Percentiles rank a stretch among this genome's conserved stretches.
phyloP scores from a whole-genome alignment of 192 early-diverging fungal genomes.

The Podila epigama region DNA sequence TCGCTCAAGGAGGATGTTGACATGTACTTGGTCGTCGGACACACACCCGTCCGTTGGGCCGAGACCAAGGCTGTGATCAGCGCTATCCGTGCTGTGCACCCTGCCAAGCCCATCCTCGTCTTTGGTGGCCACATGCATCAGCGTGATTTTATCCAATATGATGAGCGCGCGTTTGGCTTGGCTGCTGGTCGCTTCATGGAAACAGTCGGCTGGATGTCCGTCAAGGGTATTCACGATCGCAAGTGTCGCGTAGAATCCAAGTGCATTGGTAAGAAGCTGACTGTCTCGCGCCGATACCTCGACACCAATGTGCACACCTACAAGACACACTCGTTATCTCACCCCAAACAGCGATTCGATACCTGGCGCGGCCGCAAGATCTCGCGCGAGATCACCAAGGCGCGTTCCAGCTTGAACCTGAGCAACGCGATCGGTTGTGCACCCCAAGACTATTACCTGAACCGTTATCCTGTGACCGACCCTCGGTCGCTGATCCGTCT shows the following conservation, averaged over 20 bases:
- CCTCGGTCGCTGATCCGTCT: conserved; percentile 45
- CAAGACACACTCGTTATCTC: conserved; percentile 55
- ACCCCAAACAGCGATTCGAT: conserved; percentile 28
- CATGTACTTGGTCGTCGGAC: conserved; percentile 59
- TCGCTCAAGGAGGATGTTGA: conserved; percentile 54
- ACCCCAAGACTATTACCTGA: conserved; percentile 62
- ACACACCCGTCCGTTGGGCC: conserved; percentile 51
- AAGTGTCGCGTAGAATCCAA: conserved; percentile 26
- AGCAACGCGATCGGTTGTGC: conserved; percentile 51
- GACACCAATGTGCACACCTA: conserved; percentile 60
- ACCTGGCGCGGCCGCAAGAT: conserved; percentile 53
- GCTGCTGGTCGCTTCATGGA: conserved; percentile 63
- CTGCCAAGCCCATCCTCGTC: conserved; percentile 57
- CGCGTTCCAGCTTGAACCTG: conserved; percentile 37
- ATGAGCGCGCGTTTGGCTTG: conserved; percentile 53
- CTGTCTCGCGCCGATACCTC: conserved; percentile 58
- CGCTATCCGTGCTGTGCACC: conserved; percentile 56
- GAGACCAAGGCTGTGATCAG: conserved; percentile 53
- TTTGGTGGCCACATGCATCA: conserved; percentile 64
- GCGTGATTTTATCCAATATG: conserved; percentile 59
- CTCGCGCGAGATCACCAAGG: conserved; percentile 42
- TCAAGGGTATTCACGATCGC: conserved; percentile 41
- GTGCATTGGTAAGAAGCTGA: conserved; percentile 47
- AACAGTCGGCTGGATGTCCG: conserved; percentile 62
- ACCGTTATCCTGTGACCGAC: conserved; percentile 43